Percentiles rank a stretch among this genome's conserved stretches.
phyloP scores from a whole-genome alignment of 164 flowering plant species.

The Aristolochia californica region DNA sequence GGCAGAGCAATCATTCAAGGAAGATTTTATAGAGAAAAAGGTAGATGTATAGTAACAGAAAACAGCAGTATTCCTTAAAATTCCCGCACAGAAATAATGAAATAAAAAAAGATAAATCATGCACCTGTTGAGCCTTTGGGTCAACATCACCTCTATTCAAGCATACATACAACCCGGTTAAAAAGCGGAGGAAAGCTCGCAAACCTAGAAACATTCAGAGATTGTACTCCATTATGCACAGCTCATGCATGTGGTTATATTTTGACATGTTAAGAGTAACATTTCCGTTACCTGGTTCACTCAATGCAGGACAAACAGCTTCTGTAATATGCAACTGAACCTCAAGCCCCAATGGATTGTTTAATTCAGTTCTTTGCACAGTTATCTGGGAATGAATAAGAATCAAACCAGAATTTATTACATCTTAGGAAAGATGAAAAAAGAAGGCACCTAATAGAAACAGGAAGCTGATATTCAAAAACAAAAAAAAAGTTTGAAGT shows the following conservation, averaged over 20 bases:
- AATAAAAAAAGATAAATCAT: background rate
- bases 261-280: too few relatives aligned
- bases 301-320: constrained; percentile 90
- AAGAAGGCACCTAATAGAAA: too few relatives aligned
- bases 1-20: too few relatives aligned
- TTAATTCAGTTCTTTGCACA: constrained; percentile 75
- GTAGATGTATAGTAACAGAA: constrained; percentile 1
- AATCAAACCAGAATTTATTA: constrained; percentile 2
- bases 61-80: background rate
- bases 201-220: constrained; percentile 44
- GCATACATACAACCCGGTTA: constrained; percentile 90
- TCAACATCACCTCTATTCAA: constrained; percentile 89
- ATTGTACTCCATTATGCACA: background rate
- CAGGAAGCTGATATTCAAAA: too few relatives aligned
- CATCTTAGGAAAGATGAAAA: background rate
- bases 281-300: constrained; percentile 71
- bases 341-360: constrained; percentile 88
- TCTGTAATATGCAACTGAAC: constrained; percentile 84
- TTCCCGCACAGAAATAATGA: constrained; percentile 1
- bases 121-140: constrained; percentile 65
- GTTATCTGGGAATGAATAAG: constrained; percentile 56
- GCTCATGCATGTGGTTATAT: background rate
- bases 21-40: constrained; percentile 3
- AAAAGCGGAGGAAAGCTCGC: constrained; percentile 92
- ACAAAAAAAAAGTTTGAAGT: too few relatives aligned